Conservation (phyloP, 2,329 filamentous ascomycete species). For the Penicillium sp. region DNA sequence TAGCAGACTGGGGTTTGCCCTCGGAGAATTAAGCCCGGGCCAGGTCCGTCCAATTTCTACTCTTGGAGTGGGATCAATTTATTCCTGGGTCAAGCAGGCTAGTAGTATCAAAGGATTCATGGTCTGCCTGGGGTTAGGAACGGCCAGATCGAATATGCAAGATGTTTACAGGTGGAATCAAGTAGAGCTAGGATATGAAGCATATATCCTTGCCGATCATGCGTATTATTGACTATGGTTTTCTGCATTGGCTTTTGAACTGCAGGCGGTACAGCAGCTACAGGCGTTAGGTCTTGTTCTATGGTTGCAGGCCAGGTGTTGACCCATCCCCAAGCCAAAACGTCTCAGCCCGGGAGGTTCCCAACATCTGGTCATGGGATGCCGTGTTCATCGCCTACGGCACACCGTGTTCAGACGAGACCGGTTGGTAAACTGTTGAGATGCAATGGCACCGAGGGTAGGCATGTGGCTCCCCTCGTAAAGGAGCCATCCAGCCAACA, state of each 20-base stretch:
- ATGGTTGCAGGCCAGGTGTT: not conserved
- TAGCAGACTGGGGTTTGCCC: conserved; percentile 1
- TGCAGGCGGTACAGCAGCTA: conserved; percentile 16
- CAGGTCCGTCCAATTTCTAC: conserved; percentile 6
- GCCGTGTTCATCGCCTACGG: not conserved
- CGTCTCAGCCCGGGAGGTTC: not conserved
- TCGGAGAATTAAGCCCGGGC: conserved; percentile 22
- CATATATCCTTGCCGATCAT: conserved; percentile 5
- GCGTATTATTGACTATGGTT: conserved; percentile 3
- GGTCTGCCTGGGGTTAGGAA: not conserved
- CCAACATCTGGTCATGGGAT: conserved; percentile 1
- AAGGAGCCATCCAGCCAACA: not conserved
- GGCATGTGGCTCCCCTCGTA: conserved; percentile 8
- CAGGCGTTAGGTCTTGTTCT: conserved; percentile 3
- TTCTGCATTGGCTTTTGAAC: conserved; percentile 19
- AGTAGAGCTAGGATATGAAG: not conserved
- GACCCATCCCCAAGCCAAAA: not conserved
- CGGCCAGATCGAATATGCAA: not conserved
- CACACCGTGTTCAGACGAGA: not conserved
- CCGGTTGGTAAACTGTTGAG: conserved; percentile 1
- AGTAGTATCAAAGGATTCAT: not conserved
- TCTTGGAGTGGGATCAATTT: not conserved
- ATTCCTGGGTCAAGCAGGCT: not conserved
- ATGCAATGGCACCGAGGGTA: conserved; percentile 5
- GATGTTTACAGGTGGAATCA: not conserved